Conservation (phyloP, 176 grass and related monocot genomes). For the Tillandsia leiboldiana region DNA sequence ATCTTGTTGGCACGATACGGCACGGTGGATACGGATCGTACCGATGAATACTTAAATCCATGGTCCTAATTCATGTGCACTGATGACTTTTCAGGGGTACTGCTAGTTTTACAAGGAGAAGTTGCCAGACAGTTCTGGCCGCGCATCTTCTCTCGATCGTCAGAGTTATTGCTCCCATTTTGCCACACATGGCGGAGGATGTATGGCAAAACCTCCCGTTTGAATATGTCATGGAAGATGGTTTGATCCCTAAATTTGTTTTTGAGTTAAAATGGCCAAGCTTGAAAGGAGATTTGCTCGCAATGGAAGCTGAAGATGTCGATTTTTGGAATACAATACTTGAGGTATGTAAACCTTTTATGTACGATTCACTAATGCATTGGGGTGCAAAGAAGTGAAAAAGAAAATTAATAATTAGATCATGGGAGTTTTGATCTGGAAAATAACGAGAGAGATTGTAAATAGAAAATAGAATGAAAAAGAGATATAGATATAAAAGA, state of each 20-base stretch:
- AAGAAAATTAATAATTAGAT: too few relatives aligned
- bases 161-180: conserved; percentile 83
- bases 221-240: conserved; percentile 59
- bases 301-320: conserved; percentile 46
- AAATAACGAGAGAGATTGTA: too few relatives aligned
- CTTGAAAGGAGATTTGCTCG: conserved; percentile 55
- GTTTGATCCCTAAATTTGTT: conserved; percentile 57
- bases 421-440: too few relatives aligned
- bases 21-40: too few relatives aligned
- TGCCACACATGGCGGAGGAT: conserved; percentile 96
- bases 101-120: conserved; percentile 74
- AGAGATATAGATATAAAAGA: too few relatives aligned
- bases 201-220: conserved; percentile 95
- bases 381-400: too few relatives aligned
- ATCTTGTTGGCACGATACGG: too few relatives aligned
- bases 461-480: too few relatives aligned
- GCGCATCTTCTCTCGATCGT: conserved; percentile 80
- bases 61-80: not conserved
- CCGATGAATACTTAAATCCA: too few relatives aligned
- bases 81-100: conserved; percentile 46
- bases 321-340: conserved; percentile 69
- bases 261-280: conserved; percentile 88
- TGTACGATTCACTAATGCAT: not conserved
- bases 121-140: conserved; percentile 79
- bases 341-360: conserved; percentile 39